Conservation (phyloP, 805 yeast species). For the Wickerhamomyces chaumierensis region DNA sequence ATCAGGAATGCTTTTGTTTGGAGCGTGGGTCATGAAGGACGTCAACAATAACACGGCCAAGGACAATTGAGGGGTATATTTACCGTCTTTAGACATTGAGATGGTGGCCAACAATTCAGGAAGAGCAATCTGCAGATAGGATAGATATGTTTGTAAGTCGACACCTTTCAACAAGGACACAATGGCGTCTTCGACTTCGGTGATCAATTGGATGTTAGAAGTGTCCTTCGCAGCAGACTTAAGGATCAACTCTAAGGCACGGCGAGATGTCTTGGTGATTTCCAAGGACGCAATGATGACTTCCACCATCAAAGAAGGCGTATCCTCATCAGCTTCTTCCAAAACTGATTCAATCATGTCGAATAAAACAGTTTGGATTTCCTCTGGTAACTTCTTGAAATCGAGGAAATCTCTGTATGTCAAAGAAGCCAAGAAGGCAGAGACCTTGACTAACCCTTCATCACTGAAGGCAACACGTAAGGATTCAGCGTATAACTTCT, state of each 20-base stretch:
- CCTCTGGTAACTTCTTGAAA: constrained; percentile 7
- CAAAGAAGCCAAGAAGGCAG: constrained; percentile 34
- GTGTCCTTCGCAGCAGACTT: constrained; percentile 62
- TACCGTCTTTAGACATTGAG: constrained; percentile 19
- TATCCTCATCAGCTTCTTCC: constrained; percentile 66
- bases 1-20: constrained; percentile 24
- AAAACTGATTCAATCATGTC: constrained; percentile 23
- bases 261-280: constrained; percentile 24
- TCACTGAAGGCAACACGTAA: constrained; percentile 17
- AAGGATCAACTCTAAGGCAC: constrained; percentile 44
- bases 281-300: constrained; percentile 47
- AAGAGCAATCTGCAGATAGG: constrained; percentile 38
- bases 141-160: constrained; percentile 30
- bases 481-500: constrained; percentile 15
- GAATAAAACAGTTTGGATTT: constrained; percentile 20
- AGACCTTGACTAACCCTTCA: constrained; percentile 19
- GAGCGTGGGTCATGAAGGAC: constrained; percentile 35
- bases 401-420: constrained; percentile 35
- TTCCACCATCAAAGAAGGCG: constrained; percentile 65
- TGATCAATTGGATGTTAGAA: constrained; percentile 56
- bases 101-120: constrained; percentile 36
- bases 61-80: constrained; percentile 50
- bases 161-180: constrained; percentile 43
- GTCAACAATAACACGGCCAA: constrained; percentile 46
- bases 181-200: constrained; percentile 61